A percentile compares a stretch with the other conserved stretches of the same genome.
Conservation (phyloP, 225 moss, liverwort and hornwort genomes). For the Sphagnum tenellum region DNA sequence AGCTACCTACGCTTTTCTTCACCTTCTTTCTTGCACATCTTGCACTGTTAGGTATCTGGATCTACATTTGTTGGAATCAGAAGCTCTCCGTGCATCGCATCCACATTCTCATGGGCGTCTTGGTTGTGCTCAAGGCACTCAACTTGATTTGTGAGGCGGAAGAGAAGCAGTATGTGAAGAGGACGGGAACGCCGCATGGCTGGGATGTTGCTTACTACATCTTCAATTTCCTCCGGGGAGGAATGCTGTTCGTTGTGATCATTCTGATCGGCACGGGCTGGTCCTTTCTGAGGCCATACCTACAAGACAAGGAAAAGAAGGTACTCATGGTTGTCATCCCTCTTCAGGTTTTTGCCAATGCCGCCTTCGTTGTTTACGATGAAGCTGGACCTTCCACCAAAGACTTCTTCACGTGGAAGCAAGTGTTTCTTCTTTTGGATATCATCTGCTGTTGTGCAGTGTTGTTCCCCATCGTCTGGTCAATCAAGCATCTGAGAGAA, state of each 20-base stretch:
- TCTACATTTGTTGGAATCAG: slow-evolving; percentile 69
- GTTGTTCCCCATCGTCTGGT: slow-evolving; percentile 96
- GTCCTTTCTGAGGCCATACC: slow-evolving; percentile 93
- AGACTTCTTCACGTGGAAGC: slow-evolving; percentile 92
- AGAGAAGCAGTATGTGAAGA: slow-evolving; percentile 84
- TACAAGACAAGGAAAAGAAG: slow-evolving; percentile 99
- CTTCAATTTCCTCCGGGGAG: slow-evolving; percentile 66
- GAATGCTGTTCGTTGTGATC: slow-evolving; percentile 91
- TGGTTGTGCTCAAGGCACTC: slow-evolving; percentile 78
- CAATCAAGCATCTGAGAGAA: slow-evolving; percentile 97
- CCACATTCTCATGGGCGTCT: slow-evolving; percentile 80
- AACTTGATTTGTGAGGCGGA: slow-evolving; percentile 88
- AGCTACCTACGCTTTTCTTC: slow-evolving; percentile 81
- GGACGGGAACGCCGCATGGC: slow-evolving; percentile 75
- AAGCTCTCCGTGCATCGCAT: slow-evolving; percentile 68
- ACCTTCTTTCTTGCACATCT: slow-evolving; percentile 60
- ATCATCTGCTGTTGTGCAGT: slow-evolving; percentile 98
- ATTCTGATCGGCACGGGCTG: slow-evolving; percentile 95
- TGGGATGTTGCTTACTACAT: slow-evolving; percentile 96
- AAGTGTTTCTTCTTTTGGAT: slow-evolving; percentile 79
- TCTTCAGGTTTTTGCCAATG: slow-evolving; percentile 64
- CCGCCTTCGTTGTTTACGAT: slow-evolving; percentile 70
- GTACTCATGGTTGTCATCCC: slow-evolving; percentile 77
- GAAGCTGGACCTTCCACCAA: slow-evolving; percentile 89
- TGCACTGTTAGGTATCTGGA: slow-evolving; percentile 65